Percentiles rank a stretch among this genome's conserved stretches.
Evolutionary conservation across 371 early-diverging fungal genomes (phyloP).

Genomic region (Mycotypha africana): DNA sequence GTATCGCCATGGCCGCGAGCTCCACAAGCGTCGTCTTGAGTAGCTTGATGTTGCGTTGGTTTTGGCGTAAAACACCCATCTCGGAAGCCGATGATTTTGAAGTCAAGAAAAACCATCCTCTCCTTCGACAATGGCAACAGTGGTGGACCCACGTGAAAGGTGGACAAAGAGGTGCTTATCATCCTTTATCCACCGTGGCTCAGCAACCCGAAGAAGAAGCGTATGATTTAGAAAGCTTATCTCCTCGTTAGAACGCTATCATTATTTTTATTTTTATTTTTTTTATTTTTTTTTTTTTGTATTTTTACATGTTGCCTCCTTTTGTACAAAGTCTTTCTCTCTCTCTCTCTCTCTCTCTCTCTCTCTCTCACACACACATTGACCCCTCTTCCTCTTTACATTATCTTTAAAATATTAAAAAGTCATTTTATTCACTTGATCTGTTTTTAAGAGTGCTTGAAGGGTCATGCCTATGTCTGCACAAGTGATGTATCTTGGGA

Average conservation of each 20-base stretch:
- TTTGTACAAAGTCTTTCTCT: too few species aligned
- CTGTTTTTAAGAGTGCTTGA: too few species aligned
- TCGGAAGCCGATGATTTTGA: not conserved
- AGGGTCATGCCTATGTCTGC: too few species aligned
- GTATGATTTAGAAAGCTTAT: slow-evolving; percentile 7
- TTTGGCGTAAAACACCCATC: slow-evolving; percentile 52
- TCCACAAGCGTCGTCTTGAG: slow-evolving; percentile 90
- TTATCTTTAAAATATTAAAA: too few species aligned
- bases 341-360: too few species aligned
- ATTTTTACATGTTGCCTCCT: too few species aligned
- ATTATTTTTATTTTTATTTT: too few species aligned
- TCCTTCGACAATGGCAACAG: not conserved
- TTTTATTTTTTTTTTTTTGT: too few species aligned
- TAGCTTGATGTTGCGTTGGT: slow-evolving; percentile 73
- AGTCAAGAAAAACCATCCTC: not conserved
- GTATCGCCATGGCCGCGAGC: slow-evolving; percentile 91
- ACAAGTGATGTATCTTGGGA: too few species aligned
- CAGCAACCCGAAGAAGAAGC: not conserved
- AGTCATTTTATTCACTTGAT: too few species aligned
- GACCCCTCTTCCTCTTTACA: too few species aligned
- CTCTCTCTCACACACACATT: too few species aligned
- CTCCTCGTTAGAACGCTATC: not conserved
- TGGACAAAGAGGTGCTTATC: slow-evolving; percentile 5
- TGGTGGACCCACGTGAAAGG: not conserved
- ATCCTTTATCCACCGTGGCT: slow-evolving; percentile 1